Conservation (phyloP, 2,329 filamentous ascomycete genomes). For the Hyphodiscus sp. region DNA sequence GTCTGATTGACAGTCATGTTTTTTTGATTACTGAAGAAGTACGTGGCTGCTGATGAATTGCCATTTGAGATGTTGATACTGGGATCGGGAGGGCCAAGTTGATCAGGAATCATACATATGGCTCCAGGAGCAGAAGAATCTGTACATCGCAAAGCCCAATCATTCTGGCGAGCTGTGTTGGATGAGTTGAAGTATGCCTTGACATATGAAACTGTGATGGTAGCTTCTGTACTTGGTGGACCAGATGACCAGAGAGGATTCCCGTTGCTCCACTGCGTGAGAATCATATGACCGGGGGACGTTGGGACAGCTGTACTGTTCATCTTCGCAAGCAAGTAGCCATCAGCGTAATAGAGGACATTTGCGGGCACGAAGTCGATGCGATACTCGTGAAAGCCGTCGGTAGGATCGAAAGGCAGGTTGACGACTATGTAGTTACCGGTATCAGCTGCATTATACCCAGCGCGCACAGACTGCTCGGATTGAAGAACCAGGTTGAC, state of each 20-base stretch:
- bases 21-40: slow-evolving; percentile 43
- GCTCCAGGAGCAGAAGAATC: slow-evolving; percentile 33
- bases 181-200: slow-evolving; percentile 78
- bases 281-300: slow-evolving; percentile 56
- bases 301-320: slow-evolving; percentile 50
- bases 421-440: slow-evolving; percentile 49
- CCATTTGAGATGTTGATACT: slow-evolving; percentile 9
- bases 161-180: slow-evolving; percentile 29
- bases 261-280: slow-evolving; percentile 77
- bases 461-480: slow-evolving; percentile 46
- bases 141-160: slow-evolving; percentile 37
- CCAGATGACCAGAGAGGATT: slow-evolving; percentile 65
- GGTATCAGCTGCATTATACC: slow-evolving; percentile 57
- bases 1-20: slow-evolving; percentile 46
- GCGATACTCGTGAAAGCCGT: slow-evolving; percentile 68
- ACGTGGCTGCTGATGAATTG: slow-evolving; percentile 31
- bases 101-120: slow-evolving; percentile 46
- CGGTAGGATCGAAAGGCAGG: slow-evolving; percentile 60
- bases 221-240: slow-evolving; percentile 56
- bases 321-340: slow-evolving; percentile 49
- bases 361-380: slow-evolving; percentile 62
- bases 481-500: slow-evolving; percentile 75
- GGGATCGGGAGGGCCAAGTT: slow-evolving; percentile 31
- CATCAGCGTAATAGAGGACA: slow-evolving; percentile 66
- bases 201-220: slow-evolving; percentile 60